Conservation (phyloP, 768 basidiomycete species). For the Leucosporidium creatinivorum region DNA sequence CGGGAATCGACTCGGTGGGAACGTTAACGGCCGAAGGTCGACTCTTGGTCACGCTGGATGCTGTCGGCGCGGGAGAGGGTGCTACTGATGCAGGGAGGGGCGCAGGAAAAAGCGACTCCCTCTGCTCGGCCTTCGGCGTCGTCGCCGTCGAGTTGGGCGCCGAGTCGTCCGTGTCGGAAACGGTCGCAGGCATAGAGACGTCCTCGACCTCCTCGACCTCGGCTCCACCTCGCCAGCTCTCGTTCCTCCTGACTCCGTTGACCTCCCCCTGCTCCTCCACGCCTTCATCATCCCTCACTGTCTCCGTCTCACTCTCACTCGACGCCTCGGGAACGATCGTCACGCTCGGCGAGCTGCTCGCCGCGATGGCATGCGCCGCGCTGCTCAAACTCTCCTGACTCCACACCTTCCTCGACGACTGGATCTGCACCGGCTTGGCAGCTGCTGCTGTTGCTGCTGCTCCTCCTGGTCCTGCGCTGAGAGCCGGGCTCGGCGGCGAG, state of each 20-base stretch:
- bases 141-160: not conserved
- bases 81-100: not conserved
- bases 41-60: not conserved
- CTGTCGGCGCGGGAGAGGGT: not conserved
- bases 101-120: not conserved
- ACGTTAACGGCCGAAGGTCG: not conserved
- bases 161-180: not conserved
- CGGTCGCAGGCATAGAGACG: not conserved
- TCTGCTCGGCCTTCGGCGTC: not conserved
- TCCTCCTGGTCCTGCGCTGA: not conserved
- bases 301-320: constrained; percentile 15
- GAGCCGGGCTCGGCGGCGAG: not conserved
- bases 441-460: not conserved
- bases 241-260: not conserved
- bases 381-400: not conserved
- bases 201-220: constrained; percentile 21
- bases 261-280: constrained; percentile 9
- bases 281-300: not conserved
- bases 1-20: not conserved
- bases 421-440: constrained; percentile 15
- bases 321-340: constrained; percentile 20
- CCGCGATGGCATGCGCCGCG: not conserved
- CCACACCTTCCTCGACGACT: constrained; percentile 5
- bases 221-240: not conserved
- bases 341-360: not conserved